phyloP scores from a whole-genome alignment of 192 early-diverging fungal species.

The Podila horticola region DNA sequence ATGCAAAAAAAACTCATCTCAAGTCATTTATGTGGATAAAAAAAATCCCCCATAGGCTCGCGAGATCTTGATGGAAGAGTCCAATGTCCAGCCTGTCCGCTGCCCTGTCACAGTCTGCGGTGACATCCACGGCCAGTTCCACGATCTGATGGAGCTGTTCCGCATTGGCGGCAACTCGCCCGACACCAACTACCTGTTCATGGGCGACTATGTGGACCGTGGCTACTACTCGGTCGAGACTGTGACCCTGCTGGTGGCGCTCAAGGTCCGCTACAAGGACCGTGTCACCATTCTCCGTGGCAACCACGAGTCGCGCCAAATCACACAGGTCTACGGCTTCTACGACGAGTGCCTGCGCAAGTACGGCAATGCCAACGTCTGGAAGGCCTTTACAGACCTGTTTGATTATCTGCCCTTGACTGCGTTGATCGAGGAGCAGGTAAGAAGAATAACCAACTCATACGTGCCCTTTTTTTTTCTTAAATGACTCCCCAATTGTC shows the following conservation, averaged over 20 bases:
- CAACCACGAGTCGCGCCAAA: conserved; percentile 99
- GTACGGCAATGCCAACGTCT: conserved; percentile 98
- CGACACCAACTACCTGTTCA: conserved; percentile 98
- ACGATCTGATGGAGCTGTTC: conserved; percentile 97
- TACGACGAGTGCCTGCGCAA: conserved; percentile 99
- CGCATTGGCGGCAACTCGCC: conserved; percentile 96
- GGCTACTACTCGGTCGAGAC: conserved; percentile 99
- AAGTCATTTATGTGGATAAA: too few relatives aligned
- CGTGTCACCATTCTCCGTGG: conserved; percentile 97
- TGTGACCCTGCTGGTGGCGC: conserved; percentile 91
- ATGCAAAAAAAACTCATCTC: too few relatives aligned
- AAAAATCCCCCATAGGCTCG: conserved; percentile 69
- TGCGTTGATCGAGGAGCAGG: conserved; percentile 95
- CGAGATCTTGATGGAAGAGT: conserved; percentile 95
- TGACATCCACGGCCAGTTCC: conserved; percentile 99
- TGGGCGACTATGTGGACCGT: conserved; percentile 99
- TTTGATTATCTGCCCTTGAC: conserved; percentile 98
- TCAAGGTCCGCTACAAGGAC: conserved; percentile 94
- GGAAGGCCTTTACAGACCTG: conserved; percentile 97
- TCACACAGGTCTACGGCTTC: conserved; percentile 99
- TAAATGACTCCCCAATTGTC: background rate
- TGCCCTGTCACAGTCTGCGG: conserved; percentile 98
- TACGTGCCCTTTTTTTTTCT: background rate
- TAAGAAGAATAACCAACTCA: conserved; percentile 15
- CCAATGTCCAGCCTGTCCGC: conserved; percentile 96